These are phyloP conservation scores for Paracoccidioides brasiliensis DNA, from an alignment of 2,329 filamentous ascomycete genomes.

Conservation along the genomic window DNA sequence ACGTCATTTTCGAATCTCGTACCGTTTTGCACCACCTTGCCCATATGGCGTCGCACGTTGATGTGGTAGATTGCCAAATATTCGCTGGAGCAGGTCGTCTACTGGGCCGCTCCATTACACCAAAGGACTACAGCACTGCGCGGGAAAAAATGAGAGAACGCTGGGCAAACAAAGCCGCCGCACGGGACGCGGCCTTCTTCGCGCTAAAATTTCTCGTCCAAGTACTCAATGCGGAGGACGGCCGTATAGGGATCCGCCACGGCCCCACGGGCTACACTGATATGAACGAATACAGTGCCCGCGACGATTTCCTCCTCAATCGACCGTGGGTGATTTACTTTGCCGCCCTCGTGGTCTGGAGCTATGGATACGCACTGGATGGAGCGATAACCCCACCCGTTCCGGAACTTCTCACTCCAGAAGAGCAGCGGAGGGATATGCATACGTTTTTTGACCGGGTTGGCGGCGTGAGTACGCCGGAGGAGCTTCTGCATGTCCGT, in stretches of 20 bases:
- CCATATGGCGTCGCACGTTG: slow-evolving; percentile 95
- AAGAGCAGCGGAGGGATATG: slow-evolving; percentile 66
- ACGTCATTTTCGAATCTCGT: slow-evolving; percentile 72
- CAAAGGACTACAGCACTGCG: slow-evolving; percentile 66
- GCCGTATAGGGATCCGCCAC: slow-evolving; percentile 21
- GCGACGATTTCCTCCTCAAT: slow-evolving; percentile 81
- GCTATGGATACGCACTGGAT: slow-evolving; percentile 82
- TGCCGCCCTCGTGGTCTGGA: slow-evolving; percentile 84
- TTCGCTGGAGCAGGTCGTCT: slow-evolving; percentile 79
- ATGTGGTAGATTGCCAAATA: slow-evolving; percentile 95
- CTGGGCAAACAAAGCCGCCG: slow-evolving; percentile 81
- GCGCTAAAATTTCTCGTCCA: slow-evolving; percentile 77
- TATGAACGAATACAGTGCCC: slow-evolving; percentile 53
- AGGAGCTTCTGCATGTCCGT: slow-evolving; percentile 58
- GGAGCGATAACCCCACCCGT: slow-evolving; percentile 48
- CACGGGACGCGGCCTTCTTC: slow-evolving; percentile 84
- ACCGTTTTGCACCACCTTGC: slow-evolving; percentile 86
- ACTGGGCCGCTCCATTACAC: slow-evolving; percentile 71
- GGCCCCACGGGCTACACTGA: background rate
- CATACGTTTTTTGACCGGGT: slow-evolving; percentile 60
- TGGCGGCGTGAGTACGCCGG: slow-evolving; percentile 58
- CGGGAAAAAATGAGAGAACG: slow-evolving; percentile 71
- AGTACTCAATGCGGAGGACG: slow-evolving; percentile 55
- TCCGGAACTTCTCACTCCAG: slow-evolving; percentile 42
- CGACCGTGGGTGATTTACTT: slow-evolving; percentile 94